These are phyloP conservation scores for Aspergillus hiratsukae DNA, from an alignment of 2,329 filamentous ascomycete species.

Conservation along the genomic window DNA sequence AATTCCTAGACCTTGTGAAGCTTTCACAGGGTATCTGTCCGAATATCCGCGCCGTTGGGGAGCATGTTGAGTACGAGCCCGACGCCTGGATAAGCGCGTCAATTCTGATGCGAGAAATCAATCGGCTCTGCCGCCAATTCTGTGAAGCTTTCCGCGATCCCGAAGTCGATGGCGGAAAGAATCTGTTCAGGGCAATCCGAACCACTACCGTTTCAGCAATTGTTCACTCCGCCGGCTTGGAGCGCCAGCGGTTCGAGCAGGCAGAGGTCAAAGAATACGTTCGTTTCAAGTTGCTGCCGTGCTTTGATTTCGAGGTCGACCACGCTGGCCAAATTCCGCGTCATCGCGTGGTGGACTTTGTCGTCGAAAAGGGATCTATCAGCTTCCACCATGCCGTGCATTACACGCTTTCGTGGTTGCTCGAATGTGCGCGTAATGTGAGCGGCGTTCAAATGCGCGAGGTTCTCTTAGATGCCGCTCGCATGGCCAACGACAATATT, in stretches of 20 bases:
- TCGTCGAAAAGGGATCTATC: constrained; percentile 83
- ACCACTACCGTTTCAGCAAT: constrained; percentile 77
- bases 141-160: constrained; percentile 77
- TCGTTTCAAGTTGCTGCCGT: constrained; percentile 70
- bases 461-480: constrained; percentile 66
- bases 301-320: constrained; percentile 72
- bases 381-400: constrained; percentile 97
- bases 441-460: constrained; percentile 60
- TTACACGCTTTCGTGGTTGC: constrained; percentile 92
- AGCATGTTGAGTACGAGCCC: constrained; percentile 97
- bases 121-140: constrained; percentile 82
- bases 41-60: constrained; percentile 83
- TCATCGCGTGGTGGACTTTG: constrained; percentile 75
- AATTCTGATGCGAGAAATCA: constrained; percentile 90
- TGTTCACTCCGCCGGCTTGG: constrained; percentile 81
- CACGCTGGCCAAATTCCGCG: constrained; percentile 41
- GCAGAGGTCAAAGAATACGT: constrained; percentile 84
- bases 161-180: constrained; percentile 58
- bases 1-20: constrained; percentile 93
- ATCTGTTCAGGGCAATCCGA: constrained; percentile 64
- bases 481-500: constrained; percentile 46
- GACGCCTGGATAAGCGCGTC: constrained; percentile 98
- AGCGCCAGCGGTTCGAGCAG: constrained; percentile 77
- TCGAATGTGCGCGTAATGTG: constrained; percentile 81
- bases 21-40: constrained; percentile 96